These are phyloP conservation scores for Chiua sp. DNA, from an alignment of 1,284 basidiomycete species.

Conservation along the genomic window DNA sequence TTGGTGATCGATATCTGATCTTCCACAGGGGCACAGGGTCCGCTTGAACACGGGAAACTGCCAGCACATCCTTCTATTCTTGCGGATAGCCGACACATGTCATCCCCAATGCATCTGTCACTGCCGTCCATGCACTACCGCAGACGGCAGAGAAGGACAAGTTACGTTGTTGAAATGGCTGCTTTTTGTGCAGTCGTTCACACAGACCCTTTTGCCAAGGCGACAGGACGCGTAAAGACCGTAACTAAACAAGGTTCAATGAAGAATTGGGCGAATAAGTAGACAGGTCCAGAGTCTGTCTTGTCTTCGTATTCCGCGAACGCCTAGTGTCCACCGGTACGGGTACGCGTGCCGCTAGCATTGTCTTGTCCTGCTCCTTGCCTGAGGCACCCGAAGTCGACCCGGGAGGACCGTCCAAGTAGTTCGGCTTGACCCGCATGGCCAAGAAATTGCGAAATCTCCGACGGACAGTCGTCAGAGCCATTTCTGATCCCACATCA, in stretches of 20 bases:
- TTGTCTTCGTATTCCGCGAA: not conserved
- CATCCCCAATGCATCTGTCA: no score
- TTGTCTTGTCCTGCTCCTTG: not conserved
- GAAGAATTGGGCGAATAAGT: no score
- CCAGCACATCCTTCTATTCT: not conserved
- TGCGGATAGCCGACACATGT: not conserved
- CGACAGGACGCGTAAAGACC: no score
- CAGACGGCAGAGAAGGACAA: not conserved
- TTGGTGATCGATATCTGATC: no score
- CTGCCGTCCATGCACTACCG: not conserved
- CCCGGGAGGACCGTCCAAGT: not conserved
- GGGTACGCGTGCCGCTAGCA: not conserved
- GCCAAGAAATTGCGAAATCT: slow-evolving; percentile 8
- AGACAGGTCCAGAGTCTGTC: not conserved
- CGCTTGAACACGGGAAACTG: not conserved
- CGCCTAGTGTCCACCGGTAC: not conserved
- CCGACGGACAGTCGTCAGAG: slow-evolving; percentile 25
- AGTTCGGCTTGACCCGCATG: slow-evolving; percentile 6
- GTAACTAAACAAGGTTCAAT: no score
- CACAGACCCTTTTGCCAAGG: not conserved
- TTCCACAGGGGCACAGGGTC: not conserved
- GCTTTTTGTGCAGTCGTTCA: not conserved
- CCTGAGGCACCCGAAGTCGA: not conserved
- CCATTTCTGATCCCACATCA: slow-evolving; percentile 20
- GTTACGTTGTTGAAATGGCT: not conserved